Evolutionary conservation across 148 eudicot species (phyloP), one percentile per base, ranked within the genome.

Genomic region (Camellia lanceoleosa): DNA sequence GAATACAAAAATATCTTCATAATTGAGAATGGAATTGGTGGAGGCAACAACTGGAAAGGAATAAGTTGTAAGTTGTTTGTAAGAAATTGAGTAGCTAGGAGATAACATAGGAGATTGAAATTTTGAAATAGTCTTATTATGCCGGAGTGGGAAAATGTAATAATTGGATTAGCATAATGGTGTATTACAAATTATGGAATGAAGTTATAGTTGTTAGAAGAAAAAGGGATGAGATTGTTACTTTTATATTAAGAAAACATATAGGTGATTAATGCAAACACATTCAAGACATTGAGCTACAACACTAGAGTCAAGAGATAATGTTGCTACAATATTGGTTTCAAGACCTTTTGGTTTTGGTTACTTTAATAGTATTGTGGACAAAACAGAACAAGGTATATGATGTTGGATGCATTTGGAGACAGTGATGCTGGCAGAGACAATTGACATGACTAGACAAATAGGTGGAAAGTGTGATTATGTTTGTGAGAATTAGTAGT

Each of bases 131-230:
- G 46, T 13, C 38, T 73, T 73, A 38, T 14, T 71, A 59, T 59
- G 62, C n/a, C 5, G 30, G 75, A 51, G 75, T 23, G 13, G 44
- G 75, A 72, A 51, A 72, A 52, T 2, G 18, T 72, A 51, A 43
- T 2, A 63, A 23, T 72, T 52, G 75, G 60, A 72, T 72, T 20
- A 16, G 30, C 38, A 0, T 0, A 71, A 72, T 52, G n/a, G 4
- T 19, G 8, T 49, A 55, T 55, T 55, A 55, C 59, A 9, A 11
- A 20, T 8, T 51, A 23, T 72, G 55, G 60, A 23, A 38, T 72
- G 75, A 51, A 72, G 75, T 52, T 71, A 72, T 52, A 52, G 60
- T 12, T 71, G 75, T 71, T 58, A 20, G 23, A n/a, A 56, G 60
- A 59, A 59, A 52, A 10, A 72, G 4, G 55, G 30, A 51, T 13